phyloP scores from a whole-genome alignment of 1,284 basidiomycete species.

The Apiotrichum domesticum region DNA sequence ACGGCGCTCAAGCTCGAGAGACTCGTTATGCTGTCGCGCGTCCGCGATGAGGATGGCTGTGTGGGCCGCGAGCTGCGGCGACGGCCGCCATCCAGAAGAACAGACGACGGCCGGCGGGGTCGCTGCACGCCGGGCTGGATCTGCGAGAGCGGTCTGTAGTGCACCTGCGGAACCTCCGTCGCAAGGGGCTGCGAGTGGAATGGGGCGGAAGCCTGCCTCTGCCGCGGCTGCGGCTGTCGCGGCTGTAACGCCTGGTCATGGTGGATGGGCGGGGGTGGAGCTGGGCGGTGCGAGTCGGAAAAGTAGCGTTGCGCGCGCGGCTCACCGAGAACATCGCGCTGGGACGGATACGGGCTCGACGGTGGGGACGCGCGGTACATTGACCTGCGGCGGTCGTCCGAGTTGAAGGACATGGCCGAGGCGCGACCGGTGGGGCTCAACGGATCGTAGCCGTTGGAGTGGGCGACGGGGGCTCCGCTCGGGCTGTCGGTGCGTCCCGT shows the following conservation, averaged over 20 bases:
- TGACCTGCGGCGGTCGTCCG: background rate
- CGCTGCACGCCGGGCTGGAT: too few relatives aligned
- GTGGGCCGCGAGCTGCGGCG: background rate
- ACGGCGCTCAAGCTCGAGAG: background rate
- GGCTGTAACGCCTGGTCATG: background rate
- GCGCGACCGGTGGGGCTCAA: background rate
- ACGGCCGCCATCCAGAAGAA: background rate
- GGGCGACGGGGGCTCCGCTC: too few relatives aligned
- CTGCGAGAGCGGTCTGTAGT: too few relatives aligned
- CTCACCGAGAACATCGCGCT: too few relatives aligned
- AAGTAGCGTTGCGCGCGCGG: background rate
- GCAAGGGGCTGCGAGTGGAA: too few relatives aligned
- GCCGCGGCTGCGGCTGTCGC: background rate
- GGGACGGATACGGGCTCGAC: background rate
- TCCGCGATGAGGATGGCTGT: background rate
- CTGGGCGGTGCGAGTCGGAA: too few relatives aligned
- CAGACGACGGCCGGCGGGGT: background rate
- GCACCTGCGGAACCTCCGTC: too few relatives aligned
- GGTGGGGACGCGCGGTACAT: constrained; percentile 1
- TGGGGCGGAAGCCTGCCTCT: too few relatives aligned
- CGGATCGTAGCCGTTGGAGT: too few relatives aligned
- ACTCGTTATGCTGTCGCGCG: constrained; percentile 1
- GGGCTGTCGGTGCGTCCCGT: too few relatives aligned
- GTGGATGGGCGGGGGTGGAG: background rate
- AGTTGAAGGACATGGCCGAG: background rate